Percentiles rank a stretch among this genome's conserved stretches.
phyloP scores from a whole-genome alignment of 1,139 yeast genomes.

The Nakaseomyces kungkrabaensis region DNA sequence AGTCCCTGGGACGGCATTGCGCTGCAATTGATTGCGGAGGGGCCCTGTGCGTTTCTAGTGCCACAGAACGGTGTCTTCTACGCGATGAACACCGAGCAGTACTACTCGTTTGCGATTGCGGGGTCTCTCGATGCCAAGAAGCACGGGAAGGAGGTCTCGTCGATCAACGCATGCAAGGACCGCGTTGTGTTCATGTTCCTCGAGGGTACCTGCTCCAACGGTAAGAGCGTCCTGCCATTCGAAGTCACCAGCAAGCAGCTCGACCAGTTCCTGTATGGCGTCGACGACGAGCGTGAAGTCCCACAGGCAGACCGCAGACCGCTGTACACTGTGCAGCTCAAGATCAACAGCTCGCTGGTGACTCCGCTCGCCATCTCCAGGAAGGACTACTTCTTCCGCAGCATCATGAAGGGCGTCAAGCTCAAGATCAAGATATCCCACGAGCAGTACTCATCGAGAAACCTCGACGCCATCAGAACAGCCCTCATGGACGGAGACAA shows the following conservation, averaged over 20 bases:
- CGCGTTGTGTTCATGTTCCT: conserved; percentile 42
- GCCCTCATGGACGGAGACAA: conserved; percentile 33
- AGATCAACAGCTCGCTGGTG: conserved; percentile 32
- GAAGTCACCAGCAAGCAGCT: conserved; percentile 18
- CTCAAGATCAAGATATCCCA: conserved; percentile 24
- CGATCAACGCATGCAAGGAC: conserved; percentile 18
- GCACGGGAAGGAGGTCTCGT: conserved; percentile 13
- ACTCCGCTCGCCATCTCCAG: conserved; percentile 24
- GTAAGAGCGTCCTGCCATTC: conserved; percentile 48
- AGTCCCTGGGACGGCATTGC: conserved; percentile 47
- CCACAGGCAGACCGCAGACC: conserved; percentile 7
- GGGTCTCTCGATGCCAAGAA: conserved; percentile 16
- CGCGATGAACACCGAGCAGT: conserved; percentile 31
- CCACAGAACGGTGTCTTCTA: conserved; percentile 38
- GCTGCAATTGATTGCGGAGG: conserved; percentile 29
- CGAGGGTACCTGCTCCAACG: conserved; percentile 67
- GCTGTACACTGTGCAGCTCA: conserved; percentile 39
- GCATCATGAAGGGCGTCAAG: conserved; percentile 16
- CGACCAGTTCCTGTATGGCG: conserved; percentile 13
- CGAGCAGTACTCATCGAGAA: conserved; percentile 17
- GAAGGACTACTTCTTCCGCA: conserved; percentile 12
- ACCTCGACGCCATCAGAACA: conserved; percentile 27
- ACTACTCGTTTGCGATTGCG: conserved; percentile 30
- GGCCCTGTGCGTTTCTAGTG: conserved; percentile 35
- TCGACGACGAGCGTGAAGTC: conserved; percentile 5